Percentiles rank a stretch among this genome's conserved stretches.
These are phyloP conservation scores for Crassisporium funariophilum DNA, from an alignment of 768 basidiomycete species.

Conservation along the genomic window DNA sequence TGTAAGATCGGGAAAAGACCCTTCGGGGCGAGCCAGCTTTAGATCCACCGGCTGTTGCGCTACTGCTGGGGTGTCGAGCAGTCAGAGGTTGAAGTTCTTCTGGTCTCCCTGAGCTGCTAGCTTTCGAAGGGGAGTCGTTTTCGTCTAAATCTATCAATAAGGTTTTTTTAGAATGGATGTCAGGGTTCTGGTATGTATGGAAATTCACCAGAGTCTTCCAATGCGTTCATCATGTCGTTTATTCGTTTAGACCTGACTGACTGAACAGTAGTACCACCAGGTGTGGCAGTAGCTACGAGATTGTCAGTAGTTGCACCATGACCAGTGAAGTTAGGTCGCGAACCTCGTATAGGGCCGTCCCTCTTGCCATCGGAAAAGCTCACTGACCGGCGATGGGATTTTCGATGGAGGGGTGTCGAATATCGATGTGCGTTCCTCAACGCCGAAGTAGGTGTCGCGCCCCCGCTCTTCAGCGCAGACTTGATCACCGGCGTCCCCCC, in stretches of 20 bases:
- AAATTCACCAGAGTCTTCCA: constrained; percentile 67
- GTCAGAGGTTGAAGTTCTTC: constrained; percentile 52
- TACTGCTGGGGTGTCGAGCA: constrained; percentile 38
- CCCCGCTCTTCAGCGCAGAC: constrained; percentile 44
- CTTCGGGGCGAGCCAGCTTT: constrained; percentile 35
- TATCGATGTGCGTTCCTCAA: constrained; percentile 55
- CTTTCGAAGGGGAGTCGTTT: constrained; percentile 58
- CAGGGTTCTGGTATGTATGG: constrained; percentile 4
- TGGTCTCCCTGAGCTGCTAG: constrained; percentile 44
- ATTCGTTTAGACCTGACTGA: constrained; percentile 82
- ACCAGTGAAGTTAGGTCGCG: background rate
- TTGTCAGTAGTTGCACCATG: background rate
- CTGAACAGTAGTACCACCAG: constrained; percentile 40
- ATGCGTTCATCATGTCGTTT: constrained; percentile 72
- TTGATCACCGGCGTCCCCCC: constrained; percentile 40
- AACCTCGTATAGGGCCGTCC: constrained; percentile 83
- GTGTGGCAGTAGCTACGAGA: constrained; percentile 21
- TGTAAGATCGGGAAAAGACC: constrained; percentile 47
- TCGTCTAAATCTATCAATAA: constrained; percentile 38
- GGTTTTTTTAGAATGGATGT: background rate
- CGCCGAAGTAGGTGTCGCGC: constrained; percentile 59
- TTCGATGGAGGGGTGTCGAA: constrained; percentile 54
- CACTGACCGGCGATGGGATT: constrained; percentile 76
- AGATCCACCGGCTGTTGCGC: constrained; percentile 26
- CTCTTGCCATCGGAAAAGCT: constrained; percentile 96